Conservation (phyloP, 2,329 filamentous ascomycete species). For the Alternaria novae-zelandiae region DNA sequence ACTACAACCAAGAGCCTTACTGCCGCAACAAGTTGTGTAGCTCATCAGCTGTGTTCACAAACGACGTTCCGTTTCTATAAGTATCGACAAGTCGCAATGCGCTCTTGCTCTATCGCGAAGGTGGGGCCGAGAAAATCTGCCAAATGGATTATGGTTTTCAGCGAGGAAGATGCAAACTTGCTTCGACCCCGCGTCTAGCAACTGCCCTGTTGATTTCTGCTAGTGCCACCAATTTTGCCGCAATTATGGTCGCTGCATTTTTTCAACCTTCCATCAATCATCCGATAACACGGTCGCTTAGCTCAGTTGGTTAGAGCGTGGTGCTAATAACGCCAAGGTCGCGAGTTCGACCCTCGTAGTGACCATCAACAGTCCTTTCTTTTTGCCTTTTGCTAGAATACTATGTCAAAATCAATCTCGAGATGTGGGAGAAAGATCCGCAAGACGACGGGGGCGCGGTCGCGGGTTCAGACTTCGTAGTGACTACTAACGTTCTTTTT, state of each 20-base stretch:
- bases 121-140: too few species aligned
- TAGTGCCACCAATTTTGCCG: too few species aligned
- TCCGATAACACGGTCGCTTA: constrained; percentile 22
- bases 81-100: not conserved
- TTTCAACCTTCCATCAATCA: not conserved
- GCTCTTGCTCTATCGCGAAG: not conserved
- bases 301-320: constrained; percentile 33
- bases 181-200: not conserved
- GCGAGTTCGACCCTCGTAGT: constrained; percentile 33
- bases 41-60: not conserved
- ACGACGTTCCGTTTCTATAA: not conserved
- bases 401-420: not conserved
- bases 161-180: not conserved
- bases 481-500: not conserved
- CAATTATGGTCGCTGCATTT: too few species aligned
- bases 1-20: too few species aligned
- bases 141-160: not conserved
- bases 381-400: not conserved
- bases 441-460: not conserved
- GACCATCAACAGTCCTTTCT: constrained; percentile 9
- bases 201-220: too few species aligned
- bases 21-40: not conserved
- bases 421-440: not conserved
- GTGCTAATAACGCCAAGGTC: constrained; percentile 32
- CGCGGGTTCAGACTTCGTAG: not conserved